Conservation (phyloP, 306 rosid genomes). For the Leucaena leucocephala region DNA sequence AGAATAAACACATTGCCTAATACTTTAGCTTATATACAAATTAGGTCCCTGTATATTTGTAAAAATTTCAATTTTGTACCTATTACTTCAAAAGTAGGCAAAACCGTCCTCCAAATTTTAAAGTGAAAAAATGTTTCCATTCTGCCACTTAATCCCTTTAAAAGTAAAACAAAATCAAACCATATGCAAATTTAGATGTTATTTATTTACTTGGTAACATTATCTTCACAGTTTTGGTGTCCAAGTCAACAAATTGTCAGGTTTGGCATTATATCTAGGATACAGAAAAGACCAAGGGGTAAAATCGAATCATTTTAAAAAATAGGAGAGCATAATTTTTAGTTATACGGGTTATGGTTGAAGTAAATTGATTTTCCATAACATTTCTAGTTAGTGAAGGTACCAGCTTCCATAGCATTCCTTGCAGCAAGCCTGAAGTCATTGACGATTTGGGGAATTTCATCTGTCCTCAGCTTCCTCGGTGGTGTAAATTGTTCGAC, state of each 20-base stretch:
- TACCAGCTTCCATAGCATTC: background rate
- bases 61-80: background rate
- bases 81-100: background rate
- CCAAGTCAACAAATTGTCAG: background rate
- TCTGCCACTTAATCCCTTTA: background rate
- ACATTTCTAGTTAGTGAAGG: background rate
- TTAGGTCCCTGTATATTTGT: background rate
- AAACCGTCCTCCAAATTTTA: background rate
- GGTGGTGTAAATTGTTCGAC: background rate
- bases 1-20: conserved; percentile 22
- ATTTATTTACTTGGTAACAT: background rate
- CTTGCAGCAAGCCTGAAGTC: background rate
- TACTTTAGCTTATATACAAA: background rate
- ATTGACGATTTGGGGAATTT: background rate
- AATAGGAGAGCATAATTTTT: background rate
- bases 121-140: background rate
- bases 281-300: background rate
- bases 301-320: background rate
- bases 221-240: background rate
- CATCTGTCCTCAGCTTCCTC: background rate
- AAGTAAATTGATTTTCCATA: background rate
- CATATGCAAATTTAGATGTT: background rate
- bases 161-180: background rate
- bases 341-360: background rate
- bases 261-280: background rate